Percentiles rank a stretch among this genome's conserved stretches.
Evolutionary conservation across 2,329 filamentous ascomycete species (phyloP).

Genomic region (Rachicladosporium sp.): DNA sequence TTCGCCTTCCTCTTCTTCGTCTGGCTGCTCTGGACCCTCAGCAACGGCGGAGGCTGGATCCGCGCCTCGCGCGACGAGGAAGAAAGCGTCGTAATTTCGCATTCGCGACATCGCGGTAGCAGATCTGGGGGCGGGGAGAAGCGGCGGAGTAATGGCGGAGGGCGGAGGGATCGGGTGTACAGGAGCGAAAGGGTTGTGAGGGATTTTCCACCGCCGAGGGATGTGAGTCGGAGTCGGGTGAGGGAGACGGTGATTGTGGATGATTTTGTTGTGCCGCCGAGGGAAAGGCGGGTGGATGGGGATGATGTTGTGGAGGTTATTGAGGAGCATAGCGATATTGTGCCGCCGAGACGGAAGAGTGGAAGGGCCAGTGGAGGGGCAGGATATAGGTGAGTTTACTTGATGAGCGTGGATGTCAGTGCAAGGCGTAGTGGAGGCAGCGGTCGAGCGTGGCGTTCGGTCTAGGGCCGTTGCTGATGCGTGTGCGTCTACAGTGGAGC

Average conservation of each 20-base stretch:
- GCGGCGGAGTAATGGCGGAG: conserved; percentile 16
- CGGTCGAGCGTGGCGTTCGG: too few relatives aligned
- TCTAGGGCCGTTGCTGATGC: too few relatives aligned
- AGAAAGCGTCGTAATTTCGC: conserved; percentile 21
- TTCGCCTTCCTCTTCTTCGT: conserved; percentile 41
- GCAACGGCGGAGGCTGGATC: conserved; percentile 19
- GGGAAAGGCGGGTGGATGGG: conserved; percentile 30
- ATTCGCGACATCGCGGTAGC: conserved; percentile 3
- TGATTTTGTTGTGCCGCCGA: conserved; percentile 17
- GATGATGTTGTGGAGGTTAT: conserved; percentile 48
- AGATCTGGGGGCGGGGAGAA: conserved; percentile 4
- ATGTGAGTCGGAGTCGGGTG: conserved; percentile 17
- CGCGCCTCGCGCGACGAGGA: conserved; percentile 16
- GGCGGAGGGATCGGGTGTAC: conserved; percentile 19
- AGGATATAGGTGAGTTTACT: conserved; percentile 36
- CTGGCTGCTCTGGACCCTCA: conserved; percentile 37
- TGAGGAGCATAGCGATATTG: conserved; percentile 40
- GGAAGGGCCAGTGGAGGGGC: conserved; percentile 29
- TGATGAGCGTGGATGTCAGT: too few relatives aligned
- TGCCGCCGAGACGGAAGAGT: conserved; percentile 26
- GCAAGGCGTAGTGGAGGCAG: too few relatives aligned
- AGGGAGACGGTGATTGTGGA: conserved; percentile 31
- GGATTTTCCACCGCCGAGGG: conserved; percentile 14
- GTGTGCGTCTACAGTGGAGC: too few relatives aligned
- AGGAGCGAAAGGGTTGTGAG: conserved; percentile 24